Evolutionary conservation across 208 protist species (phyloP).

Genomic region (Leishmania braziliensis): DNA sequence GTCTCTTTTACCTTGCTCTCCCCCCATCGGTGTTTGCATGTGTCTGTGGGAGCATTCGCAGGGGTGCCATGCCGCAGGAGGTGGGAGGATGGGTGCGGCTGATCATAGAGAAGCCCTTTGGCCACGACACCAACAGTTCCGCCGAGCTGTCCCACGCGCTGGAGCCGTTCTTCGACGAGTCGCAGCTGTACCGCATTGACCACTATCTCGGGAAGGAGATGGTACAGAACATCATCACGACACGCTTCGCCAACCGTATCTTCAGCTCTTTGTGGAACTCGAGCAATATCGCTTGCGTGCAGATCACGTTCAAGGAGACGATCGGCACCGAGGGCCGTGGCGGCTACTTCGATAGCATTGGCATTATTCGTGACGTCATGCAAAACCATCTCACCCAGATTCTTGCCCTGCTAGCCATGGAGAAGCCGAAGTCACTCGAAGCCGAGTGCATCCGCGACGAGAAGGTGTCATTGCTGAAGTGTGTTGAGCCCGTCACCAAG

Average conservation of each 20-base stretch:
- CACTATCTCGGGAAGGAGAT: slow-evolving; percentile 96
- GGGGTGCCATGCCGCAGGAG: slow-evolving; percentile 56
- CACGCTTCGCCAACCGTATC: slow-evolving; percentile 93
- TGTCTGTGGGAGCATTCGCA: slow-evolving; percentile 58
- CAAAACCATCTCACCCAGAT: slow-evolving; percentile 96
- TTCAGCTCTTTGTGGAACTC: slow-evolving; percentile 92
- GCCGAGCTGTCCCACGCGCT: slow-evolving; percentile 73
- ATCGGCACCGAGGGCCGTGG: slow-evolving; percentile 92
- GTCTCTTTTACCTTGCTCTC: slow-evolving; percentile 93
- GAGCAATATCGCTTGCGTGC: slow-evolving; percentile 85
- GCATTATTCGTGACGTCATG: slow-evolving; percentile 95
- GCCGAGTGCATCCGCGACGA: slow-evolving; percentile 90
- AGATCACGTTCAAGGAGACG: slow-evolving; percentile 95
- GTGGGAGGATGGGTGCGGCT: slow-evolving; percentile 77
- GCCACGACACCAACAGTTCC: slow-evolving; percentile 81
- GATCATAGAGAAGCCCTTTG: slow-evolving; percentile 95
- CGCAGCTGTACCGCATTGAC: slow-evolving; percentile 94
- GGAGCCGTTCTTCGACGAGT: slow-evolving; percentile 81
- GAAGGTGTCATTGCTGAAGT: slow-evolving; percentile 88
- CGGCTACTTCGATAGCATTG: slow-evolving; percentile 94
- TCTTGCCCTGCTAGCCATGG: slow-evolving; percentile 92
- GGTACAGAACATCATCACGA: slow-evolving; percentile 93
- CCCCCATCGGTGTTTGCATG: slow-evolving; percentile 83
- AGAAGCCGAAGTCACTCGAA: slow-evolving; percentile 83
- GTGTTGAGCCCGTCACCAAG: slow-evolving; percentile 62